Base-by-base conservation (phyloP, 345 rosid genomes). In the Eucalyptus pauciflora region DNA sequence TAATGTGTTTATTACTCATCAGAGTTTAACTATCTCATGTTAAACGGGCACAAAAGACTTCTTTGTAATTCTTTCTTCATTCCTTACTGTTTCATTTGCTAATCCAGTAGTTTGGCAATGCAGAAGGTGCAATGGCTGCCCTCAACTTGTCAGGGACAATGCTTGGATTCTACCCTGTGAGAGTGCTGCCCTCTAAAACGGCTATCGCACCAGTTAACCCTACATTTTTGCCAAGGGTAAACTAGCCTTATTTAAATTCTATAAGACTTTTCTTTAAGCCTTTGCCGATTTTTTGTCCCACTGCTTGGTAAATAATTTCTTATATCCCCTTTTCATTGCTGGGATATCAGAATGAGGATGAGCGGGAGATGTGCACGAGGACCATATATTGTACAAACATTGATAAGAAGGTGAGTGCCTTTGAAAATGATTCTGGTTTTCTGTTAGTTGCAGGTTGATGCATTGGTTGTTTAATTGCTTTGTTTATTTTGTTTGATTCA, bases 191-290 rank as follows among this genome's bases (percentile, higher is more conserved):
- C 50, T 97, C 99, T 7, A 97, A 96, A 93, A 96, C 99, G 31
- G 99, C 99, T 88, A 97, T 97, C 88, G 99, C 99, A 69, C 99
- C 99, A 22, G 99, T 96, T 90, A 97, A 97, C 91, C 99, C 99
- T 13, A 96, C 98, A 14, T 94, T 96, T 93, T 94, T 97, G 94
- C 99, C 99, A 7, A 94, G 98, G 96, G 99, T 97, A 88, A 93
- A 94, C 87, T 90, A 48, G 31, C 18, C 87, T 85, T 87, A 48
- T 69, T 64, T 52, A 41, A 50, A 67, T 67, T 9, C 15, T 20
- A 10, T 6, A 11, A 76, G 85, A 41, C 29, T 76, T 76, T 20
- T 56, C 64, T 37, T 87, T 46, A 62, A 62, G 27, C 27, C 31
- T 89, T 90, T 50, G 86, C 83, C 25, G 14, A 48, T 54, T 86